These are phyloP conservation scores for Xylariaceae sp. DNA, from an alignment of 2,329 filamentous ascomycete species.

Conservation along the genomic window DNA sequence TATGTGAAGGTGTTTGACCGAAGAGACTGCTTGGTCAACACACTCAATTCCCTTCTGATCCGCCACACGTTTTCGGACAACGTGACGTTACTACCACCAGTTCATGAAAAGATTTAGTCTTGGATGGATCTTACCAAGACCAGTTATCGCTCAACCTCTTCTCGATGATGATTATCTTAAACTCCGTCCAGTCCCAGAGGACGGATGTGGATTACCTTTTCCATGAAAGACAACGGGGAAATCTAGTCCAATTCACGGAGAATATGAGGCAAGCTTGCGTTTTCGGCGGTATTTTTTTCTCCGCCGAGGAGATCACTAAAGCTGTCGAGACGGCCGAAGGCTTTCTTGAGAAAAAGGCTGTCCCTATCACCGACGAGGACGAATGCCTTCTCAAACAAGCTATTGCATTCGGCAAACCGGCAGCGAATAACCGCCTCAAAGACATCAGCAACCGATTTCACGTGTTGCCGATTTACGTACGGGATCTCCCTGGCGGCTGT, in stretches of 20 bases:
- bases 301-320: conserved; percentile 53
- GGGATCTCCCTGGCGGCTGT: conserved; percentile 58
- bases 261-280: conserved; percentile 83
- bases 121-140: conserved; percentile 81
- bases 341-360: conserved; percentile 60
- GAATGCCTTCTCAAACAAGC: conserved; percentile 54
- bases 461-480: conserved; percentile 70
- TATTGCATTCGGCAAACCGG: conserved; percentile 57
- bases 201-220: conserved; percentile 86
- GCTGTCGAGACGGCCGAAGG: conserved; percentile 60
- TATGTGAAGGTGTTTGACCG: conserved; percentile 61
- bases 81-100: conserved; percentile 60
- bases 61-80: conserved; percentile 73
- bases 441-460: conserved; percentile 62
- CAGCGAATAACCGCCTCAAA: conserved; percentile 58
- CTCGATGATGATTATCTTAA: conserved; percentile 75
- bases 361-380: conserved; percentile 57
- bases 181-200: conserved; percentile 81
- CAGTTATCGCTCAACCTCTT: conserved; percentile 80
- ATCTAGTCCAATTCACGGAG: conserved; percentile 61
- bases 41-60: conserved; percentile 73
- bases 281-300: conserved; percentile 75
- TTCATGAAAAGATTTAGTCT: conserved; percentile 65
- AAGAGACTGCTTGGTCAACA: conserved; percentile 58
- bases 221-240: conserved; percentile 64